Percentiles rank a stretch among this genome's conserved stretches.
These are phyloP conservation scores for Sinapis alba DNA, from an alignment of 441 rosid genomes.

Conservation along the genomic window DNA sequence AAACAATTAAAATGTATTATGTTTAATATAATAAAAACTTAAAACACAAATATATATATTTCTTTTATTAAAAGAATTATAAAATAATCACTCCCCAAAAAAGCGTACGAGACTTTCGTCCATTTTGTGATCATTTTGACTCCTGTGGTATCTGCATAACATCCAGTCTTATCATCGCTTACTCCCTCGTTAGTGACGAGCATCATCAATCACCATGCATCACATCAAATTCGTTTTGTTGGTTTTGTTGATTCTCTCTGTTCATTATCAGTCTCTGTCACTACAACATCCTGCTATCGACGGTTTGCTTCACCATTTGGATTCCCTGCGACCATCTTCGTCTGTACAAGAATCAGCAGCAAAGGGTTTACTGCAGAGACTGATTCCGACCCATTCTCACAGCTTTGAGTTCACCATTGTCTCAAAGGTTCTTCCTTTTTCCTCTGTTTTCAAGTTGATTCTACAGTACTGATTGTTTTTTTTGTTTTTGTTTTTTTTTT, in stretches of 20 bases:
- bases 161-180: neutral
- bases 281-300: conserved; percentile 40
- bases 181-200: conserved; percentile 13
- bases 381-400: conserved; percentile 69
- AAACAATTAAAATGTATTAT: too few relatives aligned
- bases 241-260: conserved; percentile 20
- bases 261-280: conserved; percentile 14
- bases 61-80: too few relatives aligned
- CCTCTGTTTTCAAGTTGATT: conserved; percentile 9
- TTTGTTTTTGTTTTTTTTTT: too few relatives aligned
- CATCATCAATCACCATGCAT: conserved; percentile 20
- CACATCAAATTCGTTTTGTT: conserved; percentile 21
- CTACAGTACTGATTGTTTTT: neutral
- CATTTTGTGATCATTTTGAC: neutral
- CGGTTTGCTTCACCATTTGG: conserved; percentile 54
- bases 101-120: too few relatives aligned
- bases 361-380: conserved; percentile 61
- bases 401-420: conserved; percentile 76
- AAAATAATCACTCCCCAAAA: too few relatives aligned
- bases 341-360: conserved; percentile 81
- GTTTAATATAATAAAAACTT: too few relatives aligned
- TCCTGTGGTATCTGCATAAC: neutral
- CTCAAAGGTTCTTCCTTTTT: conserved; percentile 57
- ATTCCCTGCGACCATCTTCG: conserved; percentile 57
- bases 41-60: too few relatives aligned